Conservation (phyloP, 2,329 filamentous ascomycete species). For the Colletotrichum sp. region DNA sequence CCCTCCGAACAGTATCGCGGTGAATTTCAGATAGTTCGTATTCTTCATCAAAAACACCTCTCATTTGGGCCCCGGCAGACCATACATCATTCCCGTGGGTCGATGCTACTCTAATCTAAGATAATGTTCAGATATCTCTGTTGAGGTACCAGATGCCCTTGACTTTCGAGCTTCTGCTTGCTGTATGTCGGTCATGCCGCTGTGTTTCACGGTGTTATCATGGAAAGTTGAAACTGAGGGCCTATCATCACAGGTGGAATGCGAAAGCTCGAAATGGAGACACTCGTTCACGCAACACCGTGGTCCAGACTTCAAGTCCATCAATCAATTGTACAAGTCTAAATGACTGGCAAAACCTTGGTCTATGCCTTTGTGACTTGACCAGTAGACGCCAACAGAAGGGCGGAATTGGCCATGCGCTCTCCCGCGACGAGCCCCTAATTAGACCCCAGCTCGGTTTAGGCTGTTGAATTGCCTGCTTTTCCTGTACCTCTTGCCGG, state of each 20-base stretch:
- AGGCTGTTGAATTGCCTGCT: background rate
- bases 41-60: background rate
- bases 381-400: background rate
- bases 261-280: background rate
- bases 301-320: background rate
- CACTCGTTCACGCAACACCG: background rate
- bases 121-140: background rate
- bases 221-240: background rate
- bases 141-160: background rate
- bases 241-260: background rate
- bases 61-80: no score
- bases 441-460: background rate
- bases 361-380: background rate
- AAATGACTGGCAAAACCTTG: accelerated
- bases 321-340: background rate
- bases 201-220: background rate
- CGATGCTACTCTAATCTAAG: background rate
- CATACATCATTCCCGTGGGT: accelerated
- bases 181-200: background rate
- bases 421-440: background rate
- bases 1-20: accelerated
- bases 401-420: background rate
- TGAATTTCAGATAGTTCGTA: accelerated
- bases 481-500: background rate
- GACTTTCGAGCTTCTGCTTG: accelerated